Percentiles rank a stretch among this genome's conserved stretches.
Conservation (phyloP, 305 asterid genomes). For the Plantago rigida region DNA sequence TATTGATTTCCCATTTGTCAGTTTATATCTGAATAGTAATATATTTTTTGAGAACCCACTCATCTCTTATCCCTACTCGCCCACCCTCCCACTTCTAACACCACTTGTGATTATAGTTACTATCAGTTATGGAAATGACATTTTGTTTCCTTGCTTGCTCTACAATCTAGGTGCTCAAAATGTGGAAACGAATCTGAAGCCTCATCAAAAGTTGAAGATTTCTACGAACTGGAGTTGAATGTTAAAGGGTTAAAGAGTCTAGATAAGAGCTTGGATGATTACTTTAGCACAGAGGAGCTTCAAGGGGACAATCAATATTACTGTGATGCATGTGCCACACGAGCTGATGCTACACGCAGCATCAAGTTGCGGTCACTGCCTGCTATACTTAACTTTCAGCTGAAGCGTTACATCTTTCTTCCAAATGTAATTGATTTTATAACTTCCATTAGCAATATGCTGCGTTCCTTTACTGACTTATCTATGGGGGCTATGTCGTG, state of each 20-base stretch:
- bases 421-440: constrained; percentile 59
- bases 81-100: neutral
- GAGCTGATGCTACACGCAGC: constrained; percentile 93
- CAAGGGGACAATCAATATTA: constrained; percentile 89
- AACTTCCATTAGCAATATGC: constrained; percentile 2
- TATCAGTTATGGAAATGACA: constrained; percentile 10
- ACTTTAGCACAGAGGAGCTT: constrained; percentile 84
- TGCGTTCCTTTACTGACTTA: neutral
- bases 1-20: too few species aligned
- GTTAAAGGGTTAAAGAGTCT: constrained; percentile 84
- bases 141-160: constrained; percentile 17
- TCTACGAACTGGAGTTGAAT: constrained; percentile 92
- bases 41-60: neutral
- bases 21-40: too few species aligned
- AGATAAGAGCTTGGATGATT: constrained; percentile 83
- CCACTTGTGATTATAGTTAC: neutral
- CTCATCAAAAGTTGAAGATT: constrained; percentile 84
- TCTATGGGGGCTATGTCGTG: neutral
- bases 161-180: constrained; percentile 60
- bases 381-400: constrained; percentile 84
- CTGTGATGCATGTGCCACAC: constrained; percentile 74
- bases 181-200: constrained; percentile 95
- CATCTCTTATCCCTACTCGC: neutral
- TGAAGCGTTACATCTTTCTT: constrained; percentile 94
- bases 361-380: constrained; percentile 91